Base-by-base conservation (phyloP, 1,139 yeast genomes). In the Pichia sp. region DNA sequence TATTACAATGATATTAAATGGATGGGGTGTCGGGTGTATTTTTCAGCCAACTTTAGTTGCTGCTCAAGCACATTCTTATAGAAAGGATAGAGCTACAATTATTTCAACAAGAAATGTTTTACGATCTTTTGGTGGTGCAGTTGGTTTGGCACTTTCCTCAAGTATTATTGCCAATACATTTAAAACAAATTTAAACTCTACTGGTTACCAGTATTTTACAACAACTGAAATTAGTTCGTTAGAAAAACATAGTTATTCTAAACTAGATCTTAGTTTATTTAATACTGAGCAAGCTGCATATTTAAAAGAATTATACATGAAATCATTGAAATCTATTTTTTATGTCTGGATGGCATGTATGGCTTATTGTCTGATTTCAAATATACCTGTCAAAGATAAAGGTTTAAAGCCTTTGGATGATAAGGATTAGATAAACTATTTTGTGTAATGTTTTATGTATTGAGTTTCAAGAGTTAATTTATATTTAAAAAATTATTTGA, bases 31-130 rank as follows among this genome's bases (percentile, higher is more conserved):
- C 14, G 80, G 78, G 2, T 64, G 63, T 44, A 69, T 74, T 5
- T 73, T 75, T 58, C 80, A 74, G 53, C 78, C 79, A 7, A 69
- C 78, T 0, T 64, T 76, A 64, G 70, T 75, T 8, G 80, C 80
- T 1, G 69, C 69, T 2, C 77, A 73, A 54, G 78, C 80, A 1
- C 75, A 74, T 41, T 66, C 76, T 8, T 61, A 55, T 32, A 67
- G 66, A 38, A 62, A 71, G 1, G 80, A 76, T 47, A 57, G 81
- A 35, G 79, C 81, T 0, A 77, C 75, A 11, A 75, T 74, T 9
- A 74, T 75, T 9, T 67, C 78, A 3, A 65, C 76, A 1, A 63
- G 81, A 54, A 75, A 74, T 49, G 71, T 74, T 10, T 49, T 73
- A 37, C 57, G 81, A 45, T 69, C 75, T 1, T 65, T 76, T 38